These are phyloP conservation scores for Microstegium vimineum DNA, from an alignment of 176 grass and related monocot species.

Conservation along the genomic window DNA sequence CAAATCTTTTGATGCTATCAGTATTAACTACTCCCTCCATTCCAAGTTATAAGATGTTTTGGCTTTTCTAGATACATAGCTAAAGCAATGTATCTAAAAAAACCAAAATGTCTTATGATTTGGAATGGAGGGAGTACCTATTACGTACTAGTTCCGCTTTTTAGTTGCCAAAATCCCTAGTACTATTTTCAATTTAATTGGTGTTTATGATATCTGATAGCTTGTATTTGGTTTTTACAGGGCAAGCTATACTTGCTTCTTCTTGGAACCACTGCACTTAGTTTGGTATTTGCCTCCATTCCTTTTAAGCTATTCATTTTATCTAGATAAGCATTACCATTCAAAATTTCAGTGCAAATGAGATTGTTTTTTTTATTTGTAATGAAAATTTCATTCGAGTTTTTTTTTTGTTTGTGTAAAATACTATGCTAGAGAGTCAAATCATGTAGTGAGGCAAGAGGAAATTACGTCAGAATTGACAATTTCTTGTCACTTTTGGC, in stretches of 20 bases:
- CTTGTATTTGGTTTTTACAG: constrained; percentile 52
- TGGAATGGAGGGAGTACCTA: too few relatives aligned
- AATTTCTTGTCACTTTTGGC: neutral
- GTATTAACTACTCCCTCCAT: neutral
- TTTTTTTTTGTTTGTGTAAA: neutral
- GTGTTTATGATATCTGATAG: constrained; percentile 16
- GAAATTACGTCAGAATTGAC: neutral
- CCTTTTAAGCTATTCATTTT: neutral
- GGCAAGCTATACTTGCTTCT: constrained; percentile 95
- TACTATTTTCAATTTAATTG: neutral
- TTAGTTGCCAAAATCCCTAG: neutral
- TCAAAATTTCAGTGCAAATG: neutral
- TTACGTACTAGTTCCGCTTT: neutral
- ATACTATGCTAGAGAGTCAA: neutral
- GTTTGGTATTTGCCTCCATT: constrained; percentile 63
- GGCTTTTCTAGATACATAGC: too few relatives aligned
- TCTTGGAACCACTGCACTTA: constrained; percentile 96
- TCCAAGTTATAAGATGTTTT: too few relatives aligned
- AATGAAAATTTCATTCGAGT: neutral
- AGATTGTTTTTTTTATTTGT: neutral
- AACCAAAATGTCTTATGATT: too few relatives aligned
- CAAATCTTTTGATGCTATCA: neutral
- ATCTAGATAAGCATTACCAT: neutral
- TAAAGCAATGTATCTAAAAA: too few relatives aligned
- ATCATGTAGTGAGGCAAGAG: neutral